Evolutionary conservation across 1,139 yeast genomes (phyloP).

Genomic region (Suhomyces bokatorum): DNA sequence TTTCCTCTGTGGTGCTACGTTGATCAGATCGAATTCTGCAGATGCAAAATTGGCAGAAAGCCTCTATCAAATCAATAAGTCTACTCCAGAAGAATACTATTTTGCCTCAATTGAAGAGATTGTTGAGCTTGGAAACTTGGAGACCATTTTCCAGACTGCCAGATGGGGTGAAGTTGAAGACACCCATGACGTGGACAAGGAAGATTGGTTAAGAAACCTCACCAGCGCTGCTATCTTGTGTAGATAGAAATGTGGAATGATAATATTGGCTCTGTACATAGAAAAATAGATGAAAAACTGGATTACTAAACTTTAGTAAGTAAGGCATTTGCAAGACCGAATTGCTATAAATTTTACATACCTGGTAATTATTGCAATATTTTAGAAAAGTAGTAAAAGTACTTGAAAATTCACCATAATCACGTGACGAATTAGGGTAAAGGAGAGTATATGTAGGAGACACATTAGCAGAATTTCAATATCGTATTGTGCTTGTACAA

Average conservation of each 20-base stretch:
- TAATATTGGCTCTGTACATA: conserved; percentile 1
- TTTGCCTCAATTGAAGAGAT: conserved; percentile 62
- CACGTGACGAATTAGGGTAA: too few species aligned
- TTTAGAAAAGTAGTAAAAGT: too few species aligned
- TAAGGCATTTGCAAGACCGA: too few species aligned
- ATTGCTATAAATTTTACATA: too few species aligned
- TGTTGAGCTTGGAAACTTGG: conserved; percentile 76
- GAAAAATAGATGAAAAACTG: background rate
- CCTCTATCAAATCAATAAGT: conserved; percentile 40
- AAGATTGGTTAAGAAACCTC: conserved; percentile 78
- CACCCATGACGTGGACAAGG: conserved; percentile 94
- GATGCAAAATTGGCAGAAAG: conserved; percentile 23
- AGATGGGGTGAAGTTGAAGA: conserved; percentile 99
- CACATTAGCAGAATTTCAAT: too few species aligned
- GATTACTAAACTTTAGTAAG: too few species aligned
- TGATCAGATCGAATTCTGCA: conserved; percentile 41
- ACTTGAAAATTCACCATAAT: too few species aligned
- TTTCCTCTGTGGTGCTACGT: conserved; percentile 68
- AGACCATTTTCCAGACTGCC: conserved; percentile 78
- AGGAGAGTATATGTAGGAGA: too few species aligned
- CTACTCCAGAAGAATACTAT: conserved; percentile 26
- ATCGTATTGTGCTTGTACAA: too few species aligned
- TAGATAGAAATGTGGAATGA: conserved; percentile 5
- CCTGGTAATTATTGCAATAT: too few species aligned
- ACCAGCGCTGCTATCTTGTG: conserved; percentile 74